Percentiles rank a stretch among this genome's conserved stretches.
These are phyloP conservation scores for Flaveria robusta DNA, from an alignment of 129 eudicot species.

Conservation along the genomic window DNA sequence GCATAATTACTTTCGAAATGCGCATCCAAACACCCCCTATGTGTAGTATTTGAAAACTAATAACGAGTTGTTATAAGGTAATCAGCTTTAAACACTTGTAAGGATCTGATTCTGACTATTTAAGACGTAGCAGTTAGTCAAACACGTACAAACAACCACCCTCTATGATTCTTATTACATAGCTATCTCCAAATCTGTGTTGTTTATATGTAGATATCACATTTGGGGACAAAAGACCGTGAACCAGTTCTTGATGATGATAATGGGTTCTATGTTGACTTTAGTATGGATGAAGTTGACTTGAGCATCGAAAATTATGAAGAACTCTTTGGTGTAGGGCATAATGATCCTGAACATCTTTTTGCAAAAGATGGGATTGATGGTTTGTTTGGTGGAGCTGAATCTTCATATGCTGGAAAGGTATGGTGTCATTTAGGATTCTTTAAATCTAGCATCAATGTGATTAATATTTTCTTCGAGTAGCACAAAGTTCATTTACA, in stretches of 20 bases:
- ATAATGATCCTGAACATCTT: slow-evolving; percentile 46
- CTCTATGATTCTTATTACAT: neutral
- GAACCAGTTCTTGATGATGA: slow-evolving; percentile 42
- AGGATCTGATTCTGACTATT: too few species aligned
- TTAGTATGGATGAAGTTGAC: slow-evolving; percentile 51
- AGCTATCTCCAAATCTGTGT: neutral
- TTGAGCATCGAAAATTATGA: slow-evolving; percentile 56
- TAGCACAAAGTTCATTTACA: slow-evolving; percentile 3
- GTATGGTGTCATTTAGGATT: slow-evolving; percentile 20
- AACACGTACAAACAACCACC: neutral
- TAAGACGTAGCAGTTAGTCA: too few species aligned
- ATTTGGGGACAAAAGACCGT: slow-evolving; percentile 35
- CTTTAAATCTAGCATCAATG: neutral
- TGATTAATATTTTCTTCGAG: neutral
- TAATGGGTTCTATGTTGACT: slow-evolving; percentile 39
- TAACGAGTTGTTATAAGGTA: too few species aligned
- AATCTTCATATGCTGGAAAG: slow-evolving; percentile 38
- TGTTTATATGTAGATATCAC: slow-evolving; percentile 40
- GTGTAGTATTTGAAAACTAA: too few species aligned
- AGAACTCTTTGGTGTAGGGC: slow-evolving; percentile 54
- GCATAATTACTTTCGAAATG: neutral
- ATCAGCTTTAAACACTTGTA: too few species aligned
- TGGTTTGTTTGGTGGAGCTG: slow-evolving; percentile 51
- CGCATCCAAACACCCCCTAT: too few species aligned
- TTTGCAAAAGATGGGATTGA: slow-evolving; percentile 53